Base-by-base conservation (phyloP, 2,329 filamentous ascomycete genomes). In the Clonostachys chloroleuca region DNA sequence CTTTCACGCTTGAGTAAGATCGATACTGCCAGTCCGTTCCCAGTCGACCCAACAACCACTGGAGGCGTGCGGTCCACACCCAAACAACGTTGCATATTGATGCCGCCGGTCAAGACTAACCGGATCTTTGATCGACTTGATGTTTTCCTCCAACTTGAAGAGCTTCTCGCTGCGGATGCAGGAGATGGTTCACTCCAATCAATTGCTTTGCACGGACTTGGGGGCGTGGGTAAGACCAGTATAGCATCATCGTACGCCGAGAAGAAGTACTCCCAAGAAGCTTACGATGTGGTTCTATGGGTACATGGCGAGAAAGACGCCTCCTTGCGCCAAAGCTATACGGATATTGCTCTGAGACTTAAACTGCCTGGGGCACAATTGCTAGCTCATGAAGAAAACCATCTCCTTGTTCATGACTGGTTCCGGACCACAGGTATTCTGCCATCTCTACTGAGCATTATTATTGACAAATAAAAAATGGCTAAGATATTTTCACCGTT, bases 291-390 rank as follows among this genome's bases (percentile, higher is more conserved):
- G 3, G 34, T 48, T 13, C 41, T 53, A 13, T 53, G 49, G 51
- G 35, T 51, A 12, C 5, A 35, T 9, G 35, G 45, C 6, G 51
- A 53, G 40, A 51, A 42, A 3, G 18, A 17, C 12, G 46, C 24
- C 6, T 41, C 45, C 5, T 12, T 53, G 6, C 10, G 34, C 4
- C 51, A 53, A 24, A 53, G 51, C 49, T 53, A 48, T 34, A 51
- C 47, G 4, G 46, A 48, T 14, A 53, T 53, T 18, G 51, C 51
- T 14, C 5, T 48, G 17, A 17, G 46, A 17, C 37, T 53, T 3
- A 47, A 53, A 36, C 37, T 53, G 8, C 37, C 43, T 13, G 47
- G 33, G 16, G 36, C 47, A 3, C 9, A 20, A 8, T 37, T 18
- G 3, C 5, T 45, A 6, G n/a, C 30, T 12, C 45, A 48, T 30